Evolutionary conservation across 2,329 filamentous ascomycete genomes (phyloP), one percentile per base, ranked within the genome.

Genomic region (Thelonectria rubi): DNA sequence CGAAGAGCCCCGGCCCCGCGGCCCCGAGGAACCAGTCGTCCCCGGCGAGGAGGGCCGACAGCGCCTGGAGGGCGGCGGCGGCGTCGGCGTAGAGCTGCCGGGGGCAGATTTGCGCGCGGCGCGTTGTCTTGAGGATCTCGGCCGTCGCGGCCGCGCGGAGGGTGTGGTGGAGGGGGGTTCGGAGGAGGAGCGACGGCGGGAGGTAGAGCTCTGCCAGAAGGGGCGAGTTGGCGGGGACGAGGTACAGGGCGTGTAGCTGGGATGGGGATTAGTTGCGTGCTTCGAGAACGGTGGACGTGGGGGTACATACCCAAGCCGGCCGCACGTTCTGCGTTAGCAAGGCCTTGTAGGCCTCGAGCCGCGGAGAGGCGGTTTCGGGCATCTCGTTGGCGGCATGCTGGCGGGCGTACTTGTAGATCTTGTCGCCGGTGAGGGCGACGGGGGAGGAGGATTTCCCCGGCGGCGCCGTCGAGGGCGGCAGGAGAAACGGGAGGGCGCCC

Each of bases 401-500:
- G 65, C 83, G 81, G 3, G 84, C 85, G 84, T 91, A 96, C 75
- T 86, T 86, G 63, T 88, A 84, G 50, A 97, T 81, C 69, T 89
- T 91, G 66, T 65, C 59, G 48, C 80, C 85, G 5, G 76, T 74
- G 47, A 79, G 65, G 3, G 89, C 86, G 0, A 87, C 78, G 1
- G n/a, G n/a, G n/a, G 87, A 78, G 6, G 94, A 78, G 2, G 86
- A 83, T 17, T 64, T 64, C 14, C 64, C 65, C 18, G 73, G 69
- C 24, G 75, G 63, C 69, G 72, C 63, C 12, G 70, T 30, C 26
- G 70, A 67, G 26, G 76, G 65, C 10, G 91, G 90, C 9, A 94
- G 84, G 45, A 99, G 84, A 78, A 97, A 98, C 0, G 95, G 95
- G 14, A 98, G 84, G n/a, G 89, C 84, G 60, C 94, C 94, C 20